Conservation (phyloP, 352 stramenopile genomes). For the Phytophthora brassicae region DNA sequence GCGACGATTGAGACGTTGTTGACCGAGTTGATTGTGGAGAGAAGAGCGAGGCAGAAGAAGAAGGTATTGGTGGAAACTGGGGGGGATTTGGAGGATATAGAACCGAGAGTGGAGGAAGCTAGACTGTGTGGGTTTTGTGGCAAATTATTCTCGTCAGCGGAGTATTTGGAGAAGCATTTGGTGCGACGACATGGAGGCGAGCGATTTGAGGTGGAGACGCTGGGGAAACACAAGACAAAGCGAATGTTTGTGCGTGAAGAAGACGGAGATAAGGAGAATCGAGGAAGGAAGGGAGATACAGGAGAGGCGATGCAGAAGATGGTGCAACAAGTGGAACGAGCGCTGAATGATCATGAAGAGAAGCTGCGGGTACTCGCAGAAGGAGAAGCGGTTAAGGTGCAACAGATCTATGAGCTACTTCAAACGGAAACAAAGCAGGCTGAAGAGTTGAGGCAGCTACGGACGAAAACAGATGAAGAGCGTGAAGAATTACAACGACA, state of each 20-base stretch:
- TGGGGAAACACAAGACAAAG: slow-evolving; percentile 17
- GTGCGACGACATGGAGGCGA: slow-evolving; percentile 47
- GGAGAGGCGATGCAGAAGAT: slow-evolving; percentile 47
- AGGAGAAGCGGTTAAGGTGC: slow-evolving; percentile 47
- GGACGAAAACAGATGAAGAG: slow-evolving; percentile 32
- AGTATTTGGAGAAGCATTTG: slow-evolving; percentile 70
- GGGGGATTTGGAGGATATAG: not conserved
- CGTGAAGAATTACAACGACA: slow-evolving; percentile 32
- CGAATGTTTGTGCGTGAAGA: not conserved
- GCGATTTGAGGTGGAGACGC: slow-evolving; percentile 14
- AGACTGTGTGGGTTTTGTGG: slow-evolving; percentile 61
- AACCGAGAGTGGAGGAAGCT: slow-evolving; percentile 42
- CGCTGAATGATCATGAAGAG: slow-evolving; percentile 51
- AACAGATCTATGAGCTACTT: slow-evolving; percentile 58
- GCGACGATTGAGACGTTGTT: slow-evolving; percentile 61
- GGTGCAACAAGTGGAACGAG: slow-evolving; percentile 48
- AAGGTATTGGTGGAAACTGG: slow-evolving; percentile 1
- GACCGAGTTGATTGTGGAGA: slow-evolving; percentile 43
- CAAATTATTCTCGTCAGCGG: slow-evolving; percentile 65
- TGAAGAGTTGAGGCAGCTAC: slow-evolving; percentile 43
- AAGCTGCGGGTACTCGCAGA: slow-evolving; percentile 47
- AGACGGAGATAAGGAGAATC: slow-evolving; percentile 7
- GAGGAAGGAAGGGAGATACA: not conserved
- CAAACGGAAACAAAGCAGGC: slow-evolving; percentile 47
- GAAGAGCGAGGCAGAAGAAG: slow-evolving; percentile 22